Evolutionary conservation across 2,329 filamentous ascomycete genomes (phyloP), one percentile per base, ranked within the genome.

Genomic region (Gyromitra esculenta): DNA sequence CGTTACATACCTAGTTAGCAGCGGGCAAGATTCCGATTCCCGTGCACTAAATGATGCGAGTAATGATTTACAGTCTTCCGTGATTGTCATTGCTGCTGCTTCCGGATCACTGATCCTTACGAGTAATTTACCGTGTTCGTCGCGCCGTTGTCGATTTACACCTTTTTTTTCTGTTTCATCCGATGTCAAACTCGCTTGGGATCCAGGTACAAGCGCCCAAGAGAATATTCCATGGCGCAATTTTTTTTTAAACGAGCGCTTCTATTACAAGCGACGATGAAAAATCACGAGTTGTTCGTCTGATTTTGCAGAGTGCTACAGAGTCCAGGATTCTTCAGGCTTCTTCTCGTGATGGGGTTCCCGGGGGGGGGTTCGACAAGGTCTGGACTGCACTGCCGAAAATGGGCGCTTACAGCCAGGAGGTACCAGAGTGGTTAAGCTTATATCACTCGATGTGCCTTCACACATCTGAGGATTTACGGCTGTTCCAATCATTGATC

Each of bases 361-460:
- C 18, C 18, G 18, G 52, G 11, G 9, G 56, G 41, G 31, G 25
- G 8, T 13, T 60, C 15, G 31, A 35, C 35, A 37, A 37, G 68
- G 68, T 52, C 45, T 72, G 25, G 56, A 62, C 39, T 59, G 57
- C 15, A 21, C 65, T 69, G 39, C 72, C 39, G 45, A 45, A 31
- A 62, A 31, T 56, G 57, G 72, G 72, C 72, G 72, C 72, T 75
- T 71, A 75, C n/a, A 75, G 57, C 41, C n/a, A 57, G 9, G 39
- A 43, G 31, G 4, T n/a, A 35, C 60, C 50, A 59, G 8, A 65
- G 48, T 6, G 62, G 70, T 50, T 59, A 73, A 59, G 70, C 62
- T 57, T 73, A 66, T 45, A 60, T 65, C 48, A 21, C 13, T 39
- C 15, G 31, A 6, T 66, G 52, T 56, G n/a, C 63, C 66, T 50